Conservation (phyloP, 345 rosid species). For the Arabis hirsuta region DNA sequence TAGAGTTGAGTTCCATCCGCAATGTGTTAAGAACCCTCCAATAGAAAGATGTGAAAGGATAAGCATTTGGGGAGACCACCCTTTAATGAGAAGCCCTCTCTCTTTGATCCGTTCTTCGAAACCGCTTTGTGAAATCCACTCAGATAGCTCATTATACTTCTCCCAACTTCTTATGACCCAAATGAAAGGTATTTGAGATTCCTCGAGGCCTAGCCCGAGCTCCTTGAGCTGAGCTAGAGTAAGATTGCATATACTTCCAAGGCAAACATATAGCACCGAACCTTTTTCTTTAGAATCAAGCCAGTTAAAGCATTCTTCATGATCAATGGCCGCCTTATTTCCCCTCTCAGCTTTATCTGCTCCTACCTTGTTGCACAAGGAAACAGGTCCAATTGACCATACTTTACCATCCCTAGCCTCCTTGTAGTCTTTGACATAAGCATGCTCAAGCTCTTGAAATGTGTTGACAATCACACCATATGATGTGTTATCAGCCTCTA, state of each 20-base stretch:
- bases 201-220: constrained; percentile 54
- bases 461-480: constrained; percentile 53
- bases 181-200: constrained; percentile 53
- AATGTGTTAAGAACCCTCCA: constrained; percentile 45
- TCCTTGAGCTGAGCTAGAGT: constrained; percentile 46
- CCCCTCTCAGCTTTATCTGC: constrained; percentile 53
- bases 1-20: constrained; percentile 44
- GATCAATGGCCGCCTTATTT: constrained; percentile 28
- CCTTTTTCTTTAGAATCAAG: constrained; percentile 39
- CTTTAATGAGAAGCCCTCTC: constrained; percentile 37
- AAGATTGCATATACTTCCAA: constrained; percentile 49
- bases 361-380: constrained; percentile 40
- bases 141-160: constrained; percentile 34
- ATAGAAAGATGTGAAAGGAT: constrained; percentile 40
- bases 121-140: constrained; percentile 41
- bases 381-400: constrained; percentile 62
- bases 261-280: constrained; percentile 57
- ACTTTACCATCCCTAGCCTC: constrained; percentile 39
- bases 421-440: constrained; percentile 43
- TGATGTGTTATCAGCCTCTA: constrained; percentile 34
- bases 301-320: constrained; percentile 47
- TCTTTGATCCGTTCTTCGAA: constrained; percentile 32
- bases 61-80: constrained; percentile 45
- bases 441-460: constrained; percentile 49
- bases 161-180: constrained; percentile 60